Evolutionary conservation across 78 protist species (phyloP).

Genomic region (Protostelium mycophagum): DNA sequence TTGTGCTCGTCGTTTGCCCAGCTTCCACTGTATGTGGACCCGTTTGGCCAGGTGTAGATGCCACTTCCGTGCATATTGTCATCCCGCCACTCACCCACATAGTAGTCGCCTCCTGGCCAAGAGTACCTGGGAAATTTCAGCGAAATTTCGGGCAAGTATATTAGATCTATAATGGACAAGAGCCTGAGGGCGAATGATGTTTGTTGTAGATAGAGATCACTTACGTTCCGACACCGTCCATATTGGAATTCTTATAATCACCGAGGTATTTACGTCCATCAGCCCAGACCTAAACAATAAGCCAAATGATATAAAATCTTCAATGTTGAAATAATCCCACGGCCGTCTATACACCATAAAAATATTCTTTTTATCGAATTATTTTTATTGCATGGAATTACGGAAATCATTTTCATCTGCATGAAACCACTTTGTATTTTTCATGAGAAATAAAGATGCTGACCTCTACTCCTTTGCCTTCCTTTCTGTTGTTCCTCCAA

Average conservation of each 20-base stretch:
- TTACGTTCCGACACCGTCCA: background rate
- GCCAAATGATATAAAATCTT: background rate
- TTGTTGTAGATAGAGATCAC: too few species aligned
- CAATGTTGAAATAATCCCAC: background rate
- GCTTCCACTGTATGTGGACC: background rate
- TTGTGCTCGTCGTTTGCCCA: background rate
- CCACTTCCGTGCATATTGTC: slow-evolving; percentile 5
- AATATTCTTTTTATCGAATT: too few species aligned
- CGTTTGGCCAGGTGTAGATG: slow-evolving; percentile 1
- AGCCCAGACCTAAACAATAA: background rate
- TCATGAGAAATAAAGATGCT: background rate
- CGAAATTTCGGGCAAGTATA: too few species aligned
- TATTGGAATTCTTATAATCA: background rate
- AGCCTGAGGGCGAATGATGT: too few species aligned
- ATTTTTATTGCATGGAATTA: too few species aligned
- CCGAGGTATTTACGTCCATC: background rate
- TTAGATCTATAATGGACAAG: too few species aligned
- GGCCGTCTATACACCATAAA: too few species aligned
- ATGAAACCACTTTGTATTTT: too few species aligned
- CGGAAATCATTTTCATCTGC: too few species aligned
- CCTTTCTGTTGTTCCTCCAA: background rate
- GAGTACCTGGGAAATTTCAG: background rate
- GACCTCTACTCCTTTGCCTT: background rate
- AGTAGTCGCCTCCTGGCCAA: background rate
- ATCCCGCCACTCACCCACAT: background rate